Evolutionary conservation across 176 grass and related monocot species (phyloP), one percentile per base, ranked within the genome.

Genomic region (Calamus simplicifolius): DNA sequence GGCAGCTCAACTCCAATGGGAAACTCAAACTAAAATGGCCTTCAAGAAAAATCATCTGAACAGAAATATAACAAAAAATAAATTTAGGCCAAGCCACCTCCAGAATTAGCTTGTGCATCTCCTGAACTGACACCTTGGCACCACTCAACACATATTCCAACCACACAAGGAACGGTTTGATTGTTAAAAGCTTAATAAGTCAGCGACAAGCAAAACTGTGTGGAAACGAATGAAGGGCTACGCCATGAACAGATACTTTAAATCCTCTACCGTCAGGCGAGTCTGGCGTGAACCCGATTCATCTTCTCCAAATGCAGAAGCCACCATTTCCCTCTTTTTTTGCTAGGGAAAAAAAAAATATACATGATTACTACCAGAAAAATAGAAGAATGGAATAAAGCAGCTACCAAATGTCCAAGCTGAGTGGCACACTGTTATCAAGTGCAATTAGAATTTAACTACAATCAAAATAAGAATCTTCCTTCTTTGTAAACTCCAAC

Each of bases 251-350:
- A 98, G 77, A 76, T 98, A 98, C 18, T 85, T 85, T 67, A 98
- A 85, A 66, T 98, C 94, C 21, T 98, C 88, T 23, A 86, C 81
- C 1, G 88, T 98, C 59, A 98, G 57, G 25, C 93, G 75, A 65
- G 94, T 83, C 55, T 88, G 81, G 51, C 85, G 79, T 19, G 79
- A 77, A 72, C 81, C 85, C 59, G 81, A 88, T 82, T 78, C 83
- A 70, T 93, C 94, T 61, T 92, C 88, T 6, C 94, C 94, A 79
- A 98, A 98, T 27, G 94, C 94, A 62, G 84, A 88, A 48, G 94
- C 79, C 62, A 98, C 94, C 94, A 98, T 98, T 68, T 92, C 94
- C 27, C 94, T 78, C 31, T 98, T 98, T 61, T 92, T 98, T 64
- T 92, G 79, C 94, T 98, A 43, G 35, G 13, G 5, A 43, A 43